Base-by-base conservation (phyloP, 2,329 filamentous ascomycete genomes). In the Botrytis sinoallii region DNA sequence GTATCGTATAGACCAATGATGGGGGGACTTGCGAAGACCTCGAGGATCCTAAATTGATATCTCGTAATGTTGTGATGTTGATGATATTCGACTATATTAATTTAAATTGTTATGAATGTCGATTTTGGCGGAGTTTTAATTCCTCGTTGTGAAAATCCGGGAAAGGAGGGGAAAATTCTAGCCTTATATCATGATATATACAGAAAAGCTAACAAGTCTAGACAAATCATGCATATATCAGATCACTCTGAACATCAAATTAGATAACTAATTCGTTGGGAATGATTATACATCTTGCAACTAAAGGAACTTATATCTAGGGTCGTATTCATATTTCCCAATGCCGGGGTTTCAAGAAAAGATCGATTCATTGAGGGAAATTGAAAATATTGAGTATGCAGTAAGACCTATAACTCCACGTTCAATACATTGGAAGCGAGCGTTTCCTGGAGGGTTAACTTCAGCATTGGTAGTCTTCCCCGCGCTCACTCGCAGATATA, bases 401-500 rank as follows among this genome's bases (percentile, higher is more conserved):
- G 42, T 71, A 71, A 40, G 59, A 55, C 44, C 40, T 57, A 29
- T 18, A 57, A 60, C 61, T 32, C 32, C 20, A 38, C 35, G 44
- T 66, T 22, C 64, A 38, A 46, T 65, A 48, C n/a, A 64, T 63
- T 55, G 59, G 57, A 52, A 46, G 35, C 70, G 46, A 52, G n/a
- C 25, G 35, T 32, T 40, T 29, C 35, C n/a, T 29, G n/a, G 52
- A 55, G 52, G n/a, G n/a, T 8, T 29, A 35, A 63, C 70, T 40
- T 66, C 61, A 42, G 14, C 46, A 38, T 29, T 71, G 32, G 46
- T 66, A 65, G 22, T 18, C n/a, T 46, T 66, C 59, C 59, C 44
- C 70, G 60, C 60, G 44, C 29, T 65, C 38, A 42, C 44, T 66
- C 65, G 70, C 38, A 72, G 70, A 72, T 52, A 46, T 42, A 32